Base-by-base conservation (phyloP, 164 flowering plant species). In the Vitis riparia region DNA sequence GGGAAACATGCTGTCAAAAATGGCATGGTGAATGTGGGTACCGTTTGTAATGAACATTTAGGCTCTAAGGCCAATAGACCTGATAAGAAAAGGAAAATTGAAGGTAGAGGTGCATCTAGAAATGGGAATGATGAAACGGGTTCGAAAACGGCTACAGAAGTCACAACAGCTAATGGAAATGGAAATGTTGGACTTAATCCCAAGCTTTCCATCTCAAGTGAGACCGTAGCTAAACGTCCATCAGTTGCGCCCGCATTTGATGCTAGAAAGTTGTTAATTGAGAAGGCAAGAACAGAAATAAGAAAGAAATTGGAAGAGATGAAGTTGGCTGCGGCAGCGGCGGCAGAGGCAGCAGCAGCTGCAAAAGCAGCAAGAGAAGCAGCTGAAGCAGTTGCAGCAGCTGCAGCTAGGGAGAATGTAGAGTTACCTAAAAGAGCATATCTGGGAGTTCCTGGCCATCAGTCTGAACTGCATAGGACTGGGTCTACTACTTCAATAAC, bases 241-340 rank as follows among this genome's bases (percentile, higher is more conserved):
- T 75, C 88, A 0, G 64, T 74, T 59, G 83, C 81, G 30, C 91
- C 92, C 12, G 81, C 82, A 17, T 80, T 91, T 76, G 96, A 91
- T 82, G 81, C 85, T 57, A 81, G 97, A 65, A 81, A 85, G 74
- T 68, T 90, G 73, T 79, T 94, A 71, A 84, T 91, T 55, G 81
- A 85, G 66, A 91, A 88, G 78, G 94, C 97, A 62, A 88, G 88
- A 78, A 59, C 82, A 30, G 91, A 73, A 61, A 89, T 94, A 57
- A 81, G 77, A 27, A 83, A 84, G 82, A 89, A 90, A 70, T 65
- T 94, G 71, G 84, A 83, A 67, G 91, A 88, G 70, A 77, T 86
- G 76, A 86, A 61, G 60, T 56, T 78, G 67, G 83, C 84, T 30
- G 52, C 82, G 27, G 79, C 67, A 50, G 75, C 73, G 6, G 81